phyloP scores from a whole-genome alignment of 176 grass and related monocot genomes.

The Cenchrus purpureus region DNA sequence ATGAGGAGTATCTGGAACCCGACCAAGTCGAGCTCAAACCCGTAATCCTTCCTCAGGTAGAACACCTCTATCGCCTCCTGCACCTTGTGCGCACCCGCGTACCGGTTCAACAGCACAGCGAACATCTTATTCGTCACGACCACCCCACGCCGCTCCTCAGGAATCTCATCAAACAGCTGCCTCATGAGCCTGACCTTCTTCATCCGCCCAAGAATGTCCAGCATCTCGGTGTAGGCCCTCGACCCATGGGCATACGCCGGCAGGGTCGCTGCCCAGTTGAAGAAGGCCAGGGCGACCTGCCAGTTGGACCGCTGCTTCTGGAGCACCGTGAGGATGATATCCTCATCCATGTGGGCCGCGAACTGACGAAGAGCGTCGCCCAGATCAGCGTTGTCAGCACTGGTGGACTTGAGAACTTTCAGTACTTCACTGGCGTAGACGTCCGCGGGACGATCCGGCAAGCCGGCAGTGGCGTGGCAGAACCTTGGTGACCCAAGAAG shows the following conservation, averaged over 20 bases:
- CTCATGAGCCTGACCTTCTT: conserved; percentile 70
- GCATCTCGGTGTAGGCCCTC: conserved; percentile 55
- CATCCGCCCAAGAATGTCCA: conserved; percentile 83
- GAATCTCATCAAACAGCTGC: conserved; percentile 62
- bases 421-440: no score
- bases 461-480: no score
- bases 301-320: conserved; percentile 67
- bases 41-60: conserved; percentile 65
- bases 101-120: conserved; percentile 64
- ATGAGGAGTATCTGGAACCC: conserved; percentile 74
- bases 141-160: background rate
- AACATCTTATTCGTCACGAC: conserved; percentile 67
- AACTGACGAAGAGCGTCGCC: conserved; percentile 39
- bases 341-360: conserved; percentile 41
- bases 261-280: conserved; percentile 51
- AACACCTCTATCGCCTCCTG: conserved; percentile 70
- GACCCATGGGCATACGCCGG: conserved; percentile 48
- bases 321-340: conserved; percentile 55
- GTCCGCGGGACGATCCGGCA: no score
- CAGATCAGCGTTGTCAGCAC: conserved; percentile 3
- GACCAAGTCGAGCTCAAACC: conserved; percentile 65
- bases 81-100: conserved; percentile 66
- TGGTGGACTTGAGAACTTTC: no score
- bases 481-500: no score
- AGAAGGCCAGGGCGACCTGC: conserved; percentile 56